Evolutionary conservation across 2,329 filamentous ascomycete species (phyloP).

Genomic region (Ascochyta koolunga): DNA sequence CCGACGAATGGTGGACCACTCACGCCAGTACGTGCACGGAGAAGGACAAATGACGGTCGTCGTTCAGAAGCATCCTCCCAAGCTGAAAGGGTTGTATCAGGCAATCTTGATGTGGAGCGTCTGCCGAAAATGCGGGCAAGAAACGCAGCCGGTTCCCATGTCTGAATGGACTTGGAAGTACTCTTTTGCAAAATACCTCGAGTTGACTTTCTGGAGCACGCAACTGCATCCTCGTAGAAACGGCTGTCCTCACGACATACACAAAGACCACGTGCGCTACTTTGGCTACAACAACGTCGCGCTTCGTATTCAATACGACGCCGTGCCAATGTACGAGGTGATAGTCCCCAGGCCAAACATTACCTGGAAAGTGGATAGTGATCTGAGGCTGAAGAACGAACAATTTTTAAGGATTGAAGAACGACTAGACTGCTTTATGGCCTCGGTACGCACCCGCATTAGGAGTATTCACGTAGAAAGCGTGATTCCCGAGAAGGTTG

Average conservation of each 20-base stretch:
- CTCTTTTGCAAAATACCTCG: constrained; percentile 97
- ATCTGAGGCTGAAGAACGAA: constrained; percentile 90
- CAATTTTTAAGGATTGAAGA: constrained; percentile 82
- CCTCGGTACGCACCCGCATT: constrained; percentile 81
- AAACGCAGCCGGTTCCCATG: constrained; percentile 89
- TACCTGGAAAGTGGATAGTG: constrained; percentile 97
- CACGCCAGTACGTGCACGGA: constrained; percentile 95
- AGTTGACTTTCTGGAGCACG: constrained; percentile 93
- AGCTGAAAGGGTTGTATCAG: constrained; percentile 69
- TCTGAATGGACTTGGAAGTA: constrained; percentile 96
- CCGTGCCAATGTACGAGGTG: constrained; percentile 91
- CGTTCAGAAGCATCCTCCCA: constrained; percentile 75
- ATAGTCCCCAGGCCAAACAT: constrained; percentile 88
- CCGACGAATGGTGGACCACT: constrained; percentile 87
- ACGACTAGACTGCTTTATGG: constrained; percentile 83
- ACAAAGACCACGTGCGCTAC: constrained; percentile 89
- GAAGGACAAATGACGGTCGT: constrained; percentile 92
- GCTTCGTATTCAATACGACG: constrained; percentile 88
- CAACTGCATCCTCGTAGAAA: constrained; percentile 76
- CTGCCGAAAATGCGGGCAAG: constrained; percentile 88
- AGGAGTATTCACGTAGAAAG: constrained; percentile 91
- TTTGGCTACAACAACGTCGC: constrained; percentile 88
- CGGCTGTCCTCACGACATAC: constrained; percentile 88
- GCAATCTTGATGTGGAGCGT: constrained; percentile 97
- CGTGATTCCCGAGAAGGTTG: constrained; percentile 83